phyloP scores from a whole-genome alignment of 2,329 filamentous ascomycete species.

The Paecilomyces dactylethromorphus region DNA sequence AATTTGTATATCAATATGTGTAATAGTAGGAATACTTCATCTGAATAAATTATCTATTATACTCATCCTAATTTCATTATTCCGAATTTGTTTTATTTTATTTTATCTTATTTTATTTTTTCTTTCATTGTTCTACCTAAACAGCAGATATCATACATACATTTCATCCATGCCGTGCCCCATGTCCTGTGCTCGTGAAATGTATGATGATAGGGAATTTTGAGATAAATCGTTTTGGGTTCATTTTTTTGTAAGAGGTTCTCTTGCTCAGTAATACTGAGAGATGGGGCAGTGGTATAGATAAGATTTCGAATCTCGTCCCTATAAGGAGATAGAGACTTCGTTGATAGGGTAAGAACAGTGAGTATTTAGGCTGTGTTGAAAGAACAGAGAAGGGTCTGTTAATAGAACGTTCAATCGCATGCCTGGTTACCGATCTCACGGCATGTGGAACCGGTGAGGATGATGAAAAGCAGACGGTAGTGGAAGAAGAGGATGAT shows the following conservation, averaged over 20 bases:
- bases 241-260: neutral
- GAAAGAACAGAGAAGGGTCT: neutral
- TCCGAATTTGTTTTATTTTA: neutral
- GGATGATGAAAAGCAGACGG: neutral
- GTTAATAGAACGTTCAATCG: neutral
- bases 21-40: too few relatives aligned
- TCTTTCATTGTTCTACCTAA: neutral
- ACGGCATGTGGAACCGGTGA: neutral
- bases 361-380: neutral
- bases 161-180: neutral
- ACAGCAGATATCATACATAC: neutral
- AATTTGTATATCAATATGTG: neutral
- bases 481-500: neutral
- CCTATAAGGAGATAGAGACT: neutral
- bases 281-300: too few relatives aligned
- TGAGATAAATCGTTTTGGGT: neutral
- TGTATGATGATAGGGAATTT: neutral
- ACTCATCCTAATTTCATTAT: neutral
- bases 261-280: too few relatives aligned
- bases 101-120: neutral
- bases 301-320: too few relatives aligned
- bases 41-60: too few relatives aligned
- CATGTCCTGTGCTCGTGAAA: neutral
- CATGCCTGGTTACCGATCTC: neutral
- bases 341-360: neutral